These are phyloP conservation scores for Extremus antarcticus DNA, from an alignment of 495 filamentous ascomycete genomes.

Conservation along the genomic window DNA sequence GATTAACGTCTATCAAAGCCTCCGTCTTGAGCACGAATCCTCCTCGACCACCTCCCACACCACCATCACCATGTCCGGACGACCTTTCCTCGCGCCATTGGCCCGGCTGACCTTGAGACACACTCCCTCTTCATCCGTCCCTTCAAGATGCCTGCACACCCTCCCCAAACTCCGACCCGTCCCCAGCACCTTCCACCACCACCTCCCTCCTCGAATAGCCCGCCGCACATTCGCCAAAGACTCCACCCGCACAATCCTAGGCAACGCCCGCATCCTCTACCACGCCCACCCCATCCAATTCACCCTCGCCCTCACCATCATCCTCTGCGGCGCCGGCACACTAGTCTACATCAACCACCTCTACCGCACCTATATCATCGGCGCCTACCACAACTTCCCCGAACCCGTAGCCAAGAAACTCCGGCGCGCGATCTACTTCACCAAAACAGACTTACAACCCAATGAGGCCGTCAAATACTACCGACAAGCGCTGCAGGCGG, in stretches of 20 bases:
- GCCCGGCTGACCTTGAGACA: constrained; percentile 2
- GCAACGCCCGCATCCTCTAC: constrained; percentile 8
- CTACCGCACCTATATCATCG: constrained; percentile 53
- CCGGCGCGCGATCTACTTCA: constrained; percentile 79
- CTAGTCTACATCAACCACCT: constrained; percentile 49
- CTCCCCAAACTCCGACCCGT: constrained; percentile 1
- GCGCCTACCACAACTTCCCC: constrained; percentile 66
- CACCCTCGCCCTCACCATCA: constrained; percentile 10
- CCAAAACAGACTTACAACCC: constrained; percentile 60
- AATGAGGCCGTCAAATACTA: constrained; percentile 70
- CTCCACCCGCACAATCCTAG: constrained; percentile 2
- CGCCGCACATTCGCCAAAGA: constrained; percentile 1
- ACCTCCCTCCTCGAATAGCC: neutral
- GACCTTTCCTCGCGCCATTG: neutral
- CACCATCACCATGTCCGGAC: constrained; percentile 7
- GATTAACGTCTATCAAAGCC: neutral
- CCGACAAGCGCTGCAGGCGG: constrained; percentile 58
- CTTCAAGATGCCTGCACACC: constrained; percentile 3
- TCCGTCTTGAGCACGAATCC: too few species aligned
- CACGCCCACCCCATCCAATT: constrained; percentile 8
- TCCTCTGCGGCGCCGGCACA: constrained; percentile 40
- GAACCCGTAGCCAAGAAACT: constrained; percentile 66
- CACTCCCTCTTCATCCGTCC: neutral
- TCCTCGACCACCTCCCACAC: neutral
- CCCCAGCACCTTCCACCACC: neutral